phyloP scores from a whole-genome alignment of 2,329 filamentous ascomycete genomes.

The Fusarium kyushuense region DNA sequence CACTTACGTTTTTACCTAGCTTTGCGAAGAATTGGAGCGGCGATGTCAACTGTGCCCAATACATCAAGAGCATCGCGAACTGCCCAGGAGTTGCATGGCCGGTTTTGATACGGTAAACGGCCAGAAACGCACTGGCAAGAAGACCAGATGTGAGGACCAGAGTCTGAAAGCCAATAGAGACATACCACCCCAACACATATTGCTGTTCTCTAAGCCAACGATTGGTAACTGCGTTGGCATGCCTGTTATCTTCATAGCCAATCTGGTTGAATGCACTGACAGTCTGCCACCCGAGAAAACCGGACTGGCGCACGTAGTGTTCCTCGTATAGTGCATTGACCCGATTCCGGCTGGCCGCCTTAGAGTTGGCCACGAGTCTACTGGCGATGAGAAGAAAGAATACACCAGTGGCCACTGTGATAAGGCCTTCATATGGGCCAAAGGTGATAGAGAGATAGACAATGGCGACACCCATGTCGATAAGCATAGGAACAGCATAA shows the following conservation, averaged over 20 bases:
- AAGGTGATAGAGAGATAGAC: constrained; percentile 70
- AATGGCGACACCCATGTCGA: constrained; percentile 70
- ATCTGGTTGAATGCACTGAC: constrained; percentile 71
- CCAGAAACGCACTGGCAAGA: constrained; percentile 70
- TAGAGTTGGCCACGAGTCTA: constrained; percentile 63
- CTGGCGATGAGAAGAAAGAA: constrained; percentile 68
- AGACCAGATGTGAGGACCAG: constrained; percentile 77
- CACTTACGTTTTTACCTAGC: constrained; percentile 67
- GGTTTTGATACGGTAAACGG: constrained; percentile 74
- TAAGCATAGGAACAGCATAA: constrained; percentile 68
- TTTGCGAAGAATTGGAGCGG: constrained; percentile 77
- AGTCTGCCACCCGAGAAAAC: constrained; percentile 70
- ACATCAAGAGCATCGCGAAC: constrained; percentile 78
- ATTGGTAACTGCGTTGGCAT: constrained; percentile 62
- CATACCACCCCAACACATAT: constrained; percentile 58
- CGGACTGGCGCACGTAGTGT: constrained; percentile 66
- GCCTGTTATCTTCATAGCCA: constrained; percentile 66
- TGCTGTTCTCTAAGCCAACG: constrained; percentile 55
- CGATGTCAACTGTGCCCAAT: constrained; percentile 78
- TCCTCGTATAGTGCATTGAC: constrained; percentile 67
- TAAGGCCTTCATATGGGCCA: constrained; percentile 72
- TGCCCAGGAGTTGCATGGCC: constrained; percentile 71
- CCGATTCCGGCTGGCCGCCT: constrained; percentile 62
- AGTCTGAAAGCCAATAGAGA: constrained; percentile 68
- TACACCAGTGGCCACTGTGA: constrained; percentile 68